A percentile compares a stretch with the other conserved stretches of the same genome.
phyloP scores from a whole-genome alignment of 2,329 filamentous ascomycete species.

The Ophiostoma populinum region DNA sequence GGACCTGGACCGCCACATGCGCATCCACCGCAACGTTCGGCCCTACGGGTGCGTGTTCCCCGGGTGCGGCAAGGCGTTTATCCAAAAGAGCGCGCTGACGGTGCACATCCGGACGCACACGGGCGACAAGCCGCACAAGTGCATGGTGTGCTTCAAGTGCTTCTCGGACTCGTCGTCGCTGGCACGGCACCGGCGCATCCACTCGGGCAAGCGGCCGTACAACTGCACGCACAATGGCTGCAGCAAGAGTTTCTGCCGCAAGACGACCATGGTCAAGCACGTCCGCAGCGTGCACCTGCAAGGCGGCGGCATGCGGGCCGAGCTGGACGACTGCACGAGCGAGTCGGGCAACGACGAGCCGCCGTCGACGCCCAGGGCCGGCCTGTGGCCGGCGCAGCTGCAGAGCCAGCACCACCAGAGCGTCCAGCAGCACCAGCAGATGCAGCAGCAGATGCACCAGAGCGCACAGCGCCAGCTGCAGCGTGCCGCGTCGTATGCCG shows the following conservation, averaged over 20 bases:
- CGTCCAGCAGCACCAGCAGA: conserved; percentile 10
- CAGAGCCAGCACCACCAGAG: conserved; percentile 19
- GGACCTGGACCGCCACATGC: conserved; percentile 50
- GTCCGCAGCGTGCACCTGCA: conserved; percentile 44
- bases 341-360: conserved; percentile 42
- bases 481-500: conserved; percentile 35
- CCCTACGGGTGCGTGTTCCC: conserved; percentile 44
- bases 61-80: conserved; percentile 53
- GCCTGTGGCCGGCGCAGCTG: conserved; percentile 28
- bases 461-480: conserved; percentile 24
- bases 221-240: conserved; percentile 44
- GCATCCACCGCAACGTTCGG: conserved; percentile 55
- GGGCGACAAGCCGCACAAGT: conserved; percentile 60
- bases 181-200: conserved; percentile 46
- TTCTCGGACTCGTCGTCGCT: conserved; percentile 55
- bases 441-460: no score
- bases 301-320: conserved; percentile 37
- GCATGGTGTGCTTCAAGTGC: conserved; percentile 47
- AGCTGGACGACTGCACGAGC: conserved; percentile 37
- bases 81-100: conserved; percentile 51
- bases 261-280: conserved; percentile 55
- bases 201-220: conserved; percentile 50
- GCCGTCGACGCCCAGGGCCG: conserved; percentile 39
- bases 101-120: conserved; percentile 67
- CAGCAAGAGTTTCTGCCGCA: conserved; percentile 52